Percentiles rank a stretch among this genome's conserved stretches.
Conservation (phyloP, 2,329 filamentous ascomycete genomes). For the Trichophyton equinum region DNA sequence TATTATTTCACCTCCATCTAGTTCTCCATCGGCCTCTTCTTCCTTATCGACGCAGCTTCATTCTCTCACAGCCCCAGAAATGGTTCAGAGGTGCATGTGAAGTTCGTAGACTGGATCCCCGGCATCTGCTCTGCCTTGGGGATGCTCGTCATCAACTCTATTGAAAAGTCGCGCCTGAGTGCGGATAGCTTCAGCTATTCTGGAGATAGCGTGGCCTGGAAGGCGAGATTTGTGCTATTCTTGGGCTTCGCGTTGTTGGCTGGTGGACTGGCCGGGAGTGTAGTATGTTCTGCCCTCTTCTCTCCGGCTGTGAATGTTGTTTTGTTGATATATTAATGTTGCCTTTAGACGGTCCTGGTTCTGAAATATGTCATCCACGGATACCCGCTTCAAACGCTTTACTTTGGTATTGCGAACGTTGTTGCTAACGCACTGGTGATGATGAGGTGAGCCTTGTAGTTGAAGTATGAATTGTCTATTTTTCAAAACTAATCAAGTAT, state of each 20-base stretch:
- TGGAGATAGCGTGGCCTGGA: slow-evolving; percentile 57
- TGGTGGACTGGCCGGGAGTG: slow-evolving; percentile 53
- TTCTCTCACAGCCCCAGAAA: slow-evolving; percentile 52
- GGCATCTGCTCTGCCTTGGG: slow-evolving; percentile 56
- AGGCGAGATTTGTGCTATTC: slow-evolving; percentile 55
- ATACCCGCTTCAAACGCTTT: slow-evolving; percentile 49
- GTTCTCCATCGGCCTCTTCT: slow-evolving; percentile 60
- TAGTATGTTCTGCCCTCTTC: slow-evolving; percentile 31
- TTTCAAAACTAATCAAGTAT: not conserved
- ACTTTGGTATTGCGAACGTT: slow-evolving; percentile 56
- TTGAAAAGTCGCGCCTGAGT: slow-evolving; percentile 53
- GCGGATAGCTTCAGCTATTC: slow-evolving; percentile 54
- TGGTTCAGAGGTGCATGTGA: slow-evolving; percentile 50
- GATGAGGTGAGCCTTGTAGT: slow-evolving; percentile 43
- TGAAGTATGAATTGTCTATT: not conserved
- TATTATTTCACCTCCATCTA: slow-evolving; percentile 19
- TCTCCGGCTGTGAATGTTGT: not conserved
- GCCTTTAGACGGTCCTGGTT: slow-evolving; percentile 47
- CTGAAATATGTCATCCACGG: slow-evolving; percentile 53
- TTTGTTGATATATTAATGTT: not conserved
- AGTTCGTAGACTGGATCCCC: slow-evolving; percentile 61
- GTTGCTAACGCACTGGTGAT: slow-evolving; percentile 53
- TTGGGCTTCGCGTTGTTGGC: slow-evolving; percentile 57
- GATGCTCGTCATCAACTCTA: slow-evolving; percentile 61
- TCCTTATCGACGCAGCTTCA: slow-evolving; percentile 53